phyloP scores from a whole-genome alignment of 2,329 filamentous ascomycete genomes.

The Fusarium sp. region DNA sequence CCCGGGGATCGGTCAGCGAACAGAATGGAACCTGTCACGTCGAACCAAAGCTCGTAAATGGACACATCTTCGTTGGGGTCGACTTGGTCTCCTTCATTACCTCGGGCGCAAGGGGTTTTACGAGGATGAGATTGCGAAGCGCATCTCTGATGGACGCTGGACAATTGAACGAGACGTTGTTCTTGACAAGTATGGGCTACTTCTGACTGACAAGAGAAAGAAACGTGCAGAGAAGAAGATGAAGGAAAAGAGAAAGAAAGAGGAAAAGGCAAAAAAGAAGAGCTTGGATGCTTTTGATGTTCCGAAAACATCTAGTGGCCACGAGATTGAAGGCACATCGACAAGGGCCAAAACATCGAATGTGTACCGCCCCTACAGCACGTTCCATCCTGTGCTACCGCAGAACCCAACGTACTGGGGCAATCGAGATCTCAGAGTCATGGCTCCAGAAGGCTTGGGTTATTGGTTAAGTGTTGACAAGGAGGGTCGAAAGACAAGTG shows the following conservation, averaged over 20 bases:
- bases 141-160: constrained; percentile 16
- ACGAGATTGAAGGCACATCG: constrained; percentile 4
- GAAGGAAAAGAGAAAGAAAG: constrained; percentile 3
- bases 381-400: constrained; percentile 38
- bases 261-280: constrained; percentile 2
- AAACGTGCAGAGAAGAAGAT: constrained; percentile 9
- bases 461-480: constrained; percentile 40
- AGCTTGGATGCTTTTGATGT: not conserved
- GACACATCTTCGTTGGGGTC: constrained; percentile 18
- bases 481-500: constrained; percentile 28
- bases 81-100: constrained; percentile 16
- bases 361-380: constrained; percentile 43
- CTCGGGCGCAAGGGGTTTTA: constrained; percentile 1
- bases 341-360: constrained; percentile 38
- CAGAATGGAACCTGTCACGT: constrained; percentile 8
- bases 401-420: constrained; percentile 36
- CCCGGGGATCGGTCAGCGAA: constrained; percentile 12
- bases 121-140: constrained; percentile 13
- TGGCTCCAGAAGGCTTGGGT: constrained; percentile 42
- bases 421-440: constrained; percentile 42
- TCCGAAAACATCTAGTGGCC: not conserved
- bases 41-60: not conserved
- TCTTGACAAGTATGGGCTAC: constrained; percentile 6
- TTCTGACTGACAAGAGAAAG: constrained; percentile 15
- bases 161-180: constrained; percentile 18